Percentiles rank a stretch among this genome's conserved stretches.
phyloP scores from a whole-genome alignment of 2,329 filamentous ascomycete species.

The Davidsoniella australis region DNA sequence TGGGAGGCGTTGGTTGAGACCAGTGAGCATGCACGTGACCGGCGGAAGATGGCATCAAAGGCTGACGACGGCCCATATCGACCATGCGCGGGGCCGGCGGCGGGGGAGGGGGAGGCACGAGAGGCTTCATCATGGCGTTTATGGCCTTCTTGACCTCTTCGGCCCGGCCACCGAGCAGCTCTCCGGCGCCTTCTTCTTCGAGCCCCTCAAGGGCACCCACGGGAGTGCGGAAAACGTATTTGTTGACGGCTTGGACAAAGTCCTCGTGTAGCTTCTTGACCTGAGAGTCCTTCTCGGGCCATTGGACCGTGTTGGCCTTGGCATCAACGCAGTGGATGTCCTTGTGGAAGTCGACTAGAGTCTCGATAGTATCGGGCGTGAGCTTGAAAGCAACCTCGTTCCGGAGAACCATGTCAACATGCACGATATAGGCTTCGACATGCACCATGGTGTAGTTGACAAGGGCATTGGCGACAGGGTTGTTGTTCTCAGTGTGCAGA shows the following conservation, averaged over 20 bases:
- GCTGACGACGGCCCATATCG: constrained; percentile 69
- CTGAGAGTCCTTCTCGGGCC: constrained; percentile 91
- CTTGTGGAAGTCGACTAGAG: constrained; percentile 89
- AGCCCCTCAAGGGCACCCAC: constrained; percentile 82
- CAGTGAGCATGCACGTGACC: constrained; percentile 5
- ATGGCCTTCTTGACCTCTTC: constrained; percentile 86
- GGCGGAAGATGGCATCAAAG: constrained; percentile 45
- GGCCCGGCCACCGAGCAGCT: constrained; percentile 78
- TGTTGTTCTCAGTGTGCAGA: constrained; percentile 42
- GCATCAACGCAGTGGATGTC: constrained; percentile 85
- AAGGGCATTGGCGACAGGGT: constrained; percentile 69
- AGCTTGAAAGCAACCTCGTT: constrained; percentile 98
- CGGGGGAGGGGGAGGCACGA: constrained; percentile 72
- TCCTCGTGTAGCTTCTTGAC: constrained; percentile 95
- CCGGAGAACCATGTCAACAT: constrained; percentile 96
- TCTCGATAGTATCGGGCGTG: constrained; percentile 82
- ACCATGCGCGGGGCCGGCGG: constrained; percentile 6
- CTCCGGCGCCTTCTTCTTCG: constrained; percentile 89
- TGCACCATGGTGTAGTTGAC: constrained; percentile 90
- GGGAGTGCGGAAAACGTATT: constrained; percentile 83
- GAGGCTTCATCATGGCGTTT: constrained; percentile 68
- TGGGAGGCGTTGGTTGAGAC: constrained; percentile 42
- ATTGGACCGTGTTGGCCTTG: constrained; percentile 77
- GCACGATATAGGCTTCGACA: constrained; percentile 92
- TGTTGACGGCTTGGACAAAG: constrained; percentile 92